phyloP scores from a whole-genome alignment of 2,329 filamentous ascomycete genomes.

The Microcera coccophila region DNA sequence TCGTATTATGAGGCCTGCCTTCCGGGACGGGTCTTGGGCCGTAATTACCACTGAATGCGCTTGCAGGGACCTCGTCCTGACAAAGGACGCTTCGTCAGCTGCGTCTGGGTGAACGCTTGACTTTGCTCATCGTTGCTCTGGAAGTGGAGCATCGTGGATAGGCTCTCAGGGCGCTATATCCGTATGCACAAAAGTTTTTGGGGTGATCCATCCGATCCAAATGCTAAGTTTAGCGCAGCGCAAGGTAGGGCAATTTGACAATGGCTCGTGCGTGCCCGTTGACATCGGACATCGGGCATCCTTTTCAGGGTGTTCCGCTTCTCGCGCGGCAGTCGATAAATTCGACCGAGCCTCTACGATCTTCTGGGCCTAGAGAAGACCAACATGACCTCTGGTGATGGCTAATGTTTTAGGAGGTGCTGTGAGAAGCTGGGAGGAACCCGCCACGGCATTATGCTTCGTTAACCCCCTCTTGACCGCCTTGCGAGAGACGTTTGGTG shows the following conservation, averaged over 20 bases:
- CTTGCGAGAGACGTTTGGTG: no score
- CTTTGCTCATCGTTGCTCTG: not conserved
- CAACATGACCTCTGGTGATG: conserved; percentile 2
- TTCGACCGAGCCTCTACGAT: not conserved
- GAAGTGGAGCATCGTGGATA: not conserved
- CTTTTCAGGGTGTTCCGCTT: no score
- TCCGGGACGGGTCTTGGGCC: no score
- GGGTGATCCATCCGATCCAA: not conserved
- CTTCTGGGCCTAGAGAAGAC: no score
- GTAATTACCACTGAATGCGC: not conserved
- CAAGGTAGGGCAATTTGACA: conserved; percentile 11
- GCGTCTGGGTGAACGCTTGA: not conserved
- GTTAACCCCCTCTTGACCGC: no score
- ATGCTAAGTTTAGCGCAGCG: conserved; percentile 18
- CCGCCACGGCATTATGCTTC: no score
- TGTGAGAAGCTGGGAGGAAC: no score
- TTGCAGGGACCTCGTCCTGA: not conserved
- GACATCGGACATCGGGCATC: conserved; percentile 2
- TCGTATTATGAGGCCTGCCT: conserved; percentile 2
- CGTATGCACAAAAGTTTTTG: not conserved
- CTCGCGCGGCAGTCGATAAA: conserved; percentile 7
- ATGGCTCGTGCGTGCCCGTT: conserved; percentile 18
- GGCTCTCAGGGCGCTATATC: not conserved
- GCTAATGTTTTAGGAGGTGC: conserved; percentile 17
- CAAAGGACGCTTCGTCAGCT: not conserved